These are phyloP conservation scores for Venustampulla echinocandica DNA, from an alignment of 495 filamentous ascomycete species.

Conservation along the genomic window DNA sequence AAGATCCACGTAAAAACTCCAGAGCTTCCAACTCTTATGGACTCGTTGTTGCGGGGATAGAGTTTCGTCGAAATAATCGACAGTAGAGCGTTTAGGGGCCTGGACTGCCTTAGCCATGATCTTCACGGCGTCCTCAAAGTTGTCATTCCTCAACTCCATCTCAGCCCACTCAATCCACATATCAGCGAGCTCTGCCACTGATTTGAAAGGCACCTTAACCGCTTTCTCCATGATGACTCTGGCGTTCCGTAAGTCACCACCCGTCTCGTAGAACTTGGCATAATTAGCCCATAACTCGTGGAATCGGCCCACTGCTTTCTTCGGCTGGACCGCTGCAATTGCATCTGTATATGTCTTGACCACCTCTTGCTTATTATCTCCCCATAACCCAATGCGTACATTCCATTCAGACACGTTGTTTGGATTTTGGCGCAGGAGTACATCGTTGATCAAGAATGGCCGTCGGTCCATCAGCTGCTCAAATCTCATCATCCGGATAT, in stretches of 20 bases:
- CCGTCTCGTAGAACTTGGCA: slow-evolving; percentile 92
- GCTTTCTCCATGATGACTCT: slow-evolving; percentile 95
- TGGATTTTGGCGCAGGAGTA: slow-evolving; percentile 88
- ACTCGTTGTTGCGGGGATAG: slow-evolving; percentile 91
- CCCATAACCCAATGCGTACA: slow-evolving; percentile 91
- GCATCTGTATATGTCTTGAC: slow-evolving; percentile 94
- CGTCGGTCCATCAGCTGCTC: slow-evolving; percentile 97
- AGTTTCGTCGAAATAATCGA: slow-evolving; percentile 97
- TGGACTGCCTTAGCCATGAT: slow-evolving; percentile 97
- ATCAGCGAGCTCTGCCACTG: slow-evolving; percentile 87
- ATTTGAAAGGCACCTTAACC: slow-evolving; percentile 93
- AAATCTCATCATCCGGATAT: slow-evolving; percentile 96
- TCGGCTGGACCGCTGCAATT: slow-evolving; percentile 85
- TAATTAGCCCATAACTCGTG: slow-evolving; percentile 96
- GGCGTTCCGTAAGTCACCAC: slow-evolving; percentile 76
- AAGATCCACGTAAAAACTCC: slow-evolving; percentile 98
- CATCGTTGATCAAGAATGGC: slow-evolving; percentile 95
- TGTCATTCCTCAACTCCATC: slow-evolving; percentile 91
- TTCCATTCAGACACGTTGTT: slow-evolving; percentile 97
- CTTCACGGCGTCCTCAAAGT: slow-evolving; percentile 87
- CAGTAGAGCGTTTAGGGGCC: slow-evolving; percentile 85
- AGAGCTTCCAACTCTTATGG: slow-evolving; percentile 99
- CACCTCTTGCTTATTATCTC: slow-evolving; percentile 81
- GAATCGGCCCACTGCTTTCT: slow-evolving; percentile 89
- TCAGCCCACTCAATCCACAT: slow-evolving; percentile 99